Evolutionary conservation across 2,329 filamentous ascomycete genomes (phyloP).

Genomic region (Clarireedia paspali): DNA sequence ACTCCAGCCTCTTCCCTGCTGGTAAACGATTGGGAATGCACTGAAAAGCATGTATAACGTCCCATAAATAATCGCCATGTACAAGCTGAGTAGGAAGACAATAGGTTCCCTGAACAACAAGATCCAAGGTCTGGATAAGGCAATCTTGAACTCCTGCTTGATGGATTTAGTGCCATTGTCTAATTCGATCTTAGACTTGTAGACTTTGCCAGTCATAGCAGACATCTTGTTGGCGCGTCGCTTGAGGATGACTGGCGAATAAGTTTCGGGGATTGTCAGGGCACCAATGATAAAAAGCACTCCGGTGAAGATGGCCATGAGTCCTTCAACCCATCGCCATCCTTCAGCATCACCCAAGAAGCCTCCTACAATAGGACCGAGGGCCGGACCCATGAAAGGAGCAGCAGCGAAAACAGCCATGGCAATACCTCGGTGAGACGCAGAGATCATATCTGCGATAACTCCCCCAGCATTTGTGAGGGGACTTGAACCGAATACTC

Average conservation of each 20-base stretch:
- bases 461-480: conserved; percentile 56
- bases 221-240: conserved; percentile 60
- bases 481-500: conserved; percentile 53
- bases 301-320: conserved; percentile 60
- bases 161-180: conserved; percentile 52
- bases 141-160: conserved; percentile 62
- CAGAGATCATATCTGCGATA: conserved; percentile 52
- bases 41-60: conserved; percentile 51
- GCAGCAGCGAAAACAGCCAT: conserved; percentile 56
- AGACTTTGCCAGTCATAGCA: conserved; percentile 45
- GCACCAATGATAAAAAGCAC: conserved; percentile 50
- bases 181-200: conserved; percentile 62
- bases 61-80: conserved; percentile 43
- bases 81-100: conserved; percentile 71
- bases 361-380: conserved; percentile 60
- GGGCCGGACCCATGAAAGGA: conserved; percentile 57
- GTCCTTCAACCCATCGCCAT: conserved; percentile 69
- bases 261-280: conserved; percentile 50
- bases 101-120: conserved; percentile 79
- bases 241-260: conserved; percentile 59
- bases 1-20: conserved; percentile 49
- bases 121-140: conserved; percentile 79
- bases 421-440: conserved; percentile 45
- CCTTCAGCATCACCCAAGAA: conserved; percentile 55
- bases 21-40: conserved; percentile 59